These are phyloP conservation scores for Pulveroboletus sp. DNA, from an alignment of 768 basidiomycete genomes.

Conservation along the genomic window DNA sequence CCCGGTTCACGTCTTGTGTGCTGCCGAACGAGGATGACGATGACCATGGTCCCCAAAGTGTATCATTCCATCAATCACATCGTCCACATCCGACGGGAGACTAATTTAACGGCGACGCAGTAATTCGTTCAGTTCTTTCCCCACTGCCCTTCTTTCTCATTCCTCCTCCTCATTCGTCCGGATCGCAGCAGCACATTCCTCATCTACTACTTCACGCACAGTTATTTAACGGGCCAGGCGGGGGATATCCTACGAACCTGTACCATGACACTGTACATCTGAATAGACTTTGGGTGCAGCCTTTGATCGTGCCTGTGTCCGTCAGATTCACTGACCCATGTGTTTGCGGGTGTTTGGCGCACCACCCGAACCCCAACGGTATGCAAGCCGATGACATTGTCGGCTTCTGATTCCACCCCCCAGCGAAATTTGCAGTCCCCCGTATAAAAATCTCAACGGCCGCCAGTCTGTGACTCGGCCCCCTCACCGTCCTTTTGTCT, in stretches of 20 bases:
- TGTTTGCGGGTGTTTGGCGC: conserved; percentile 24
- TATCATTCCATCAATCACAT: conserved; percentile 19
- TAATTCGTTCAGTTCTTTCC: conserved; percentile 1
- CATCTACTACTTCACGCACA: too few species aligned
- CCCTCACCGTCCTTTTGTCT: conserved; percentile 26
- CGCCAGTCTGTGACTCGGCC: conserved; percentile 24
- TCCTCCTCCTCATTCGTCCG: neutral
- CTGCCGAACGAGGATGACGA: conserved; percentile 12
- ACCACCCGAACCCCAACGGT: conserved; percentile 30
- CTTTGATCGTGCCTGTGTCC: too few species aligned
- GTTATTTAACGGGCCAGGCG: neutral
- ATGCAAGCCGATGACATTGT: neutral
- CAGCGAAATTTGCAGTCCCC: conserved; percentile 23
- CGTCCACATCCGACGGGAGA: conserved; percentile 9
- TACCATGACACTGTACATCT: conserved; percentile 11
- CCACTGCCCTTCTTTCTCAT: neutral
- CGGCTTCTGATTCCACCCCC: conserved; percentile 14
- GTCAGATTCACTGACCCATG: too few species aligned
- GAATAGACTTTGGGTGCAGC: conserved; percentile 1
- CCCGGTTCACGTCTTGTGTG: neutral
- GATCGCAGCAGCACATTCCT: neutral
- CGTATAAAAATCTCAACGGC: conserved; percentile 30
- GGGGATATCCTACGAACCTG: too few species aligned
- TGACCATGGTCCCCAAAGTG: conserved; percentile 13
- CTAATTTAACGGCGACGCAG: conserved; percentile 16